Conservation (phyloP, 495 filamentous ascomycete species). For the Penicillium psychrofluorescens region DNA sequence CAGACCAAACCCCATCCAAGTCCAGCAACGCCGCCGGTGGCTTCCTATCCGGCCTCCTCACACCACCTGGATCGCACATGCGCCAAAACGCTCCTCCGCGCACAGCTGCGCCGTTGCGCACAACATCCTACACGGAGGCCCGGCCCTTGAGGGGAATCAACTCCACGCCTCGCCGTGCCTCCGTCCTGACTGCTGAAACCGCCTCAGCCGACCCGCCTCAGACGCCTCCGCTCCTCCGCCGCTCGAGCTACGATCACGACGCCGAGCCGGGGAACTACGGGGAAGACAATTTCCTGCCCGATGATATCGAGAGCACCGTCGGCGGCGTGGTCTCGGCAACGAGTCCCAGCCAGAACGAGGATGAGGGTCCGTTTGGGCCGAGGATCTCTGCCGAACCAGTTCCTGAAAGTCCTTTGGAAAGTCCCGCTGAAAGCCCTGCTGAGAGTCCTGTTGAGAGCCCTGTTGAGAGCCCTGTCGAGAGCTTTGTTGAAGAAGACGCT, state of each 20-base stretch:
- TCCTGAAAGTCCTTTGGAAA: slow-evolving; percentile 4
- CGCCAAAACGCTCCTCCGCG: slow-evolving; percentile 43
- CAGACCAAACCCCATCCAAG: slow-evolving; percentile 60
- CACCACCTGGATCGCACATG: slow-evolving; percentile 66
- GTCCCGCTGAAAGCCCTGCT: not conserved
- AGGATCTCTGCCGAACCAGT: slow-evolving; percentile 16
- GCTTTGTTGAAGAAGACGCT: too few relatives aligned
- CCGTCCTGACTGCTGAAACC: slow-evolving; percentile 24
- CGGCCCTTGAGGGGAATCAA: slow-evolving; percentile 29
- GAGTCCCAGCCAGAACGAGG: slow-evolving; percentile 17
- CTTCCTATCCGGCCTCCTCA: slow-evolving; percentile 72
- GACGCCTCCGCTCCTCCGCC: slow-evolving; percentile 65
- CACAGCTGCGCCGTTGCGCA: slow-evolving; percentile 32
- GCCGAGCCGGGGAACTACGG: slow-evolving; percentile 46
- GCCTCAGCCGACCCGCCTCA: slow-evolving; percentile 40
- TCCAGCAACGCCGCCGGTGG: slow-evolving; percentile 37
- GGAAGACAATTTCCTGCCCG: slow-evolving; percentile 20
- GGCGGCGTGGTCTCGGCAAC: slow-evolving; percentile 34
- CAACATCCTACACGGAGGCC: slow-evolving; percentile 30
- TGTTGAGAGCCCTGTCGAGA: not conserved
- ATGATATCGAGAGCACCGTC: slow-evolving; percentile 35
- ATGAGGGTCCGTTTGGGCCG: slow-evolving; percentile 32
- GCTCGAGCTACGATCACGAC: slow-evolving; percentile 64
- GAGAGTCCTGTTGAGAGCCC: not conserved
- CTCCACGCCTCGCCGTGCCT: slow-evolving; percentile 23